Percentiles rank a stretch among this genome's conserved stretches.
Conservation (phyloP, 2,329 filamentous ascomycete genomes). For the Plenodomus lindquistii region DNA sequence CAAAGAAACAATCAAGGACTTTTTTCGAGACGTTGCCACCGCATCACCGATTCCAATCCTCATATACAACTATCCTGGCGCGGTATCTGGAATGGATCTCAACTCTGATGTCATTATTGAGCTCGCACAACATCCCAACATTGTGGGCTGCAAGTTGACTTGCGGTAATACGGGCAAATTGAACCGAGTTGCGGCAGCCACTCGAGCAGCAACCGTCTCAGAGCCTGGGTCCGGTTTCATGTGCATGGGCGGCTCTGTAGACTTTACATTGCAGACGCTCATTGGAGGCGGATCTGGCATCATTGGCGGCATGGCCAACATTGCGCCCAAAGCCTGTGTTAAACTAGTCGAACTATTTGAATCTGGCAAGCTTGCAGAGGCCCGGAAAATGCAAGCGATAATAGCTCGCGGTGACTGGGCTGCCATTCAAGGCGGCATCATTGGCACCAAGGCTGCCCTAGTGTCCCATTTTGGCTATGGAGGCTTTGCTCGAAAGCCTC, state of each 20-base stretch:
- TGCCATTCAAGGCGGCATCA: constrained; percentile 69
- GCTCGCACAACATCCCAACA: constrained; percentile 65
- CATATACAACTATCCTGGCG: constrained; percentile 72
- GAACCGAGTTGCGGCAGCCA: constrained; percentile 61
- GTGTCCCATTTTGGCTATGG: constrained; percentile 68
- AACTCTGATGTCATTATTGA: constrained; percentile 65
- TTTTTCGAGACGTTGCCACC: constrained; percentile 68
- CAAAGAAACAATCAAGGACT: constrained; percentile 62
- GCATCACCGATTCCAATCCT: constrained; percentile 66
- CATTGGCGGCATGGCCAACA: constrained; percentile 72
- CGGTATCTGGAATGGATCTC: constrained; percentile 65
- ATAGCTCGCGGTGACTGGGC: constrained; percentile 71
- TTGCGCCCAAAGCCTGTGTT: constrained; percentile 68
- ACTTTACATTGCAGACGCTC: constrained; percentile 73
- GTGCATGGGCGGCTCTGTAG: constrained; percentile 72
- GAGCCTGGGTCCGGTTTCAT: constrained; percentile 61
- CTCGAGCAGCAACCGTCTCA: constrained; percentile 43
- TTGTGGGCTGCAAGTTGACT: constrained; percentile 70
- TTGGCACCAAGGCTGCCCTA: constrained; percentile 69
- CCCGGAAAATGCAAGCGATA: constrained; percentile 65
- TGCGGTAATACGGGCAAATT: constrained; percentile 73
- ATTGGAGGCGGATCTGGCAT: constrained; percentile 72
- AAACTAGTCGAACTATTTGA: constrained; percentile 64
- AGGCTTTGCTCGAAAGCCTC: constrained; percentile 61
- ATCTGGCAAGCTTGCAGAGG: constrained; percentile 63